These are phyloP conservation scores for Sedum album DNA, from an alignment of 164 flowering plant genomes.

Conservation along the genomic window DNA sequence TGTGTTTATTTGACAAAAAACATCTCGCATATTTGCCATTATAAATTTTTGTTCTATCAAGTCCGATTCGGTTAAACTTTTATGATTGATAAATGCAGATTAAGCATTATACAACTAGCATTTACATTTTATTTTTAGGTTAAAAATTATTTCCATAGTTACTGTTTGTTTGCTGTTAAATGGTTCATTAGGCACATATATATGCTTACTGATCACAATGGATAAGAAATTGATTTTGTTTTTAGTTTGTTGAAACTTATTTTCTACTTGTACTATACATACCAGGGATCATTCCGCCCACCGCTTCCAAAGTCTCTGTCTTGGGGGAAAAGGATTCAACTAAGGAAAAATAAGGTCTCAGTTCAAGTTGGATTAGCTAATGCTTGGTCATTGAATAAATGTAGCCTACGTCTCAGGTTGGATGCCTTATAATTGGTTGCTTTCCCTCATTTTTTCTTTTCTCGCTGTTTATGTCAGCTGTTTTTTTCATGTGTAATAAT, in stretches of 20 bases:
- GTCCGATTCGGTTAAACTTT: too few relatives aligned
- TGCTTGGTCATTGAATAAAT: background rate
- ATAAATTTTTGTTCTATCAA: too few relatives aligned
- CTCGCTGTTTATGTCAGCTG: background rate
- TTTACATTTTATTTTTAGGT: too few relatives aligned
- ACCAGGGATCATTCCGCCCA: conserved; percentile 10
- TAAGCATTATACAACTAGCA: background rate
- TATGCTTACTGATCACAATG: background rate
- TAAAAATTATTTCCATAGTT: too few relatives aligned
- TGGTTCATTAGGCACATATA: too few relatives aligned
- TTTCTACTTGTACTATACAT: background rate
- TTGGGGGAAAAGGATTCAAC: conserved; percentile 10
- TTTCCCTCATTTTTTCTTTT: background rate
- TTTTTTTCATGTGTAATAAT: background rate
- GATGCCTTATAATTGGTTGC: background rate
- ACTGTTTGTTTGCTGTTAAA: too few relatives aligned
- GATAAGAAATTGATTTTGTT: background rate
- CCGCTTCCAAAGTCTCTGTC: conserved; percentile 3
- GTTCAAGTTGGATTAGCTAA: conserved; percentile 9
- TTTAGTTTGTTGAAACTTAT: background rate
- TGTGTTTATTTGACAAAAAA: too few relatives aligned
- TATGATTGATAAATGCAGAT: too few relatives aligned
- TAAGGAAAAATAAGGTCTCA: conserved; percentile 8
- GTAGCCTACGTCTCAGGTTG: conserved; percentile 3
- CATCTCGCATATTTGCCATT: too few relatives aligned